Percentiles rank a stretch among this genome's conserved stretches.
phyloP scores from a whole-genome alignment of 305 asterid genomes.

The Fraxinus angustifolia region DNA sequence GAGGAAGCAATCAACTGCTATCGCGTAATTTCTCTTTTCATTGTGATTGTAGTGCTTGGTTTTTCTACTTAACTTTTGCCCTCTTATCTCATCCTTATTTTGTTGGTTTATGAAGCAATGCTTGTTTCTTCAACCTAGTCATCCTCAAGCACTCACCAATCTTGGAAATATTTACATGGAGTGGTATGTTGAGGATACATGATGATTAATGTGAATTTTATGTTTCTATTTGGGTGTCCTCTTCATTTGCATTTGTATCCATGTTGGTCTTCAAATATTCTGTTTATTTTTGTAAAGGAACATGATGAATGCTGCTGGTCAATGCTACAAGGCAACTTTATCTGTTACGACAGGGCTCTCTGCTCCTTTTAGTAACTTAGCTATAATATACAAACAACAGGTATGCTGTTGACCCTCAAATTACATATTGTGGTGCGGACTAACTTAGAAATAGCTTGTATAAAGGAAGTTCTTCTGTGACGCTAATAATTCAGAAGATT shows the following conservation, averaged over 20 bases:
- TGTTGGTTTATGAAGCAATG: slow-evolving; percentile 71
- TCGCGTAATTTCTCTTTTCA: slow-evolving; percentile 51
- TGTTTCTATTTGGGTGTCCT: background rate
- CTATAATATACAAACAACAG: slow-evolving; percentile 95
- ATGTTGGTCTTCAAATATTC: slow-evolving; percentile 15
- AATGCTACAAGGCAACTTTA: slow-evolving; percentile 86
- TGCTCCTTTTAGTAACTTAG: slow-evolving; percentile 93
- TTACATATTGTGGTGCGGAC: background rate
- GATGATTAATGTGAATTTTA: slow-evolving; percentile 5
- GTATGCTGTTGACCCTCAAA: slow-evolving; percentile 30
- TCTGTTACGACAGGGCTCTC: slow-evolving; percentile 88
- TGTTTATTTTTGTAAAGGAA: slow-evolving; percentile 49
- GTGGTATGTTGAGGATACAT: slow-evolving; percentile 52
- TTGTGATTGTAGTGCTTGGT: slow-evolving; percentile 13
- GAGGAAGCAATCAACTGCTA: slow-evolving; percentile 94
- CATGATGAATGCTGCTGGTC: slow-evolving; percentile 94
- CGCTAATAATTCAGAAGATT: background rate
- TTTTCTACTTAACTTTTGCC: slow-evolving; percentile 15
- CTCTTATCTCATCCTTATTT: slow-evolving; percentile 18
- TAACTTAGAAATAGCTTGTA: slow-evolving; percentile 1
- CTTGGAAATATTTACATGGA: slow-evolving; percentile 98
- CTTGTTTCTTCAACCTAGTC: slow-evolving; percentile 84
- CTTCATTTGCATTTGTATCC: background rate
- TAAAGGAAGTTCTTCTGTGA: background rate
- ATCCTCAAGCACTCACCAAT: slow-evolving; percentile 98